Base-by-base conservation (phyloP, 1,284 basidiomycete species). In the Amylostereum areolatum region DNA sequence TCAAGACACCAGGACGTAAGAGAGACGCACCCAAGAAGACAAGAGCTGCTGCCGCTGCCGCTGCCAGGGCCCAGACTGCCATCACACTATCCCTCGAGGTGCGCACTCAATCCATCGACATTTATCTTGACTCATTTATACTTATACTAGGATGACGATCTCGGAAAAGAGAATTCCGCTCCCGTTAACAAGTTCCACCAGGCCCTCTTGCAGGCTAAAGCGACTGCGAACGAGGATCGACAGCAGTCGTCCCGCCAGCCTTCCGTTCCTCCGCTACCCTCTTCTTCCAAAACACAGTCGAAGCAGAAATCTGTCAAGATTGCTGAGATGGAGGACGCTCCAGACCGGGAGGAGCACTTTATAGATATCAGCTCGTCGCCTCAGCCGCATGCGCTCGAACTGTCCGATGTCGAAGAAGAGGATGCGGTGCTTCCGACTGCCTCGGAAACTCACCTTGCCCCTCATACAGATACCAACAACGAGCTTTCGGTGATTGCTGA, bases 1-100 rank as follows among this genome's bases (percentile, higher is more conserved):
- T 90, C 5, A 91, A 91, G 67, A 91, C 89, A 2, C 88, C 88
- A 28, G 81, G 83, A 33, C 77, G 86, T 34, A 87, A 78, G 65
- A 84, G 76, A 65, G 72, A 71, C 46, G 64, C 72, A 10, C 67
- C 69, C 4, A 77, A 73, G 58, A 78, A 74, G 55, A 71, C 75
- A 24, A 77, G 79, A 51, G 62, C 68, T 29, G 68, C 64, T 25
- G 55, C 62, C n/a, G 59, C 66, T 34, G 65, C 71, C 1, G 60
- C 71, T 4, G 75, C 75, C 9, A 80, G 77, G 57, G 64, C 74
- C 48, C 73, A 71, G 48, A 66, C 61, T 6, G 57, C 69, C 24
- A 60, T 70, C 8, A 59, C 64, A 1, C 54, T 74, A 30, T 73
- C 73, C 32, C 57, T 75, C 12, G 74, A 81, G 61, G 83, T 84